These are phyloP conservation scores for Opeltia flavorubescens DNA, from an alignment of 495 filamentous ascomycete species.

Conservation along the genomic window DNA sequence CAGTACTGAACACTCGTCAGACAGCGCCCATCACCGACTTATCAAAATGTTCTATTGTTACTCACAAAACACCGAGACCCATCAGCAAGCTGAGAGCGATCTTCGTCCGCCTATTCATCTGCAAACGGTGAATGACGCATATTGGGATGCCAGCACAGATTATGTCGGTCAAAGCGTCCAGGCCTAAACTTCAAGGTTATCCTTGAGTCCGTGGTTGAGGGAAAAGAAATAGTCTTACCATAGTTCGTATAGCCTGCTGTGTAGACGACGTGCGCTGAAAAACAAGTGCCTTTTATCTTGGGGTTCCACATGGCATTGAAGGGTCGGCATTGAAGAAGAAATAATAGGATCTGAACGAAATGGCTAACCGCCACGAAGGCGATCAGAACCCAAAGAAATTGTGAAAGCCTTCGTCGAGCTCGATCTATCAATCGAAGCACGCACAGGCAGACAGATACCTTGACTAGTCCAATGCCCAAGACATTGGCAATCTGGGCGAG, in stretches of 20 bases:
- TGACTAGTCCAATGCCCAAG: constrained; percentile 16
- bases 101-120: constrained; percentile 14
- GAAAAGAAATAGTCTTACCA: background rate
- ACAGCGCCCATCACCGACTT: too few species aligned
- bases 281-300: constrained; percentile 8
- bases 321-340: constrained; percentile 16
- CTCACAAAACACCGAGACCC: constrained; percentile 13
- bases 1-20: constrained; percentile 2
- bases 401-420: constrained; percentile 4
- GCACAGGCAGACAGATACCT: constrained; percentile 16
- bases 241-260: constrained; percentile 15
- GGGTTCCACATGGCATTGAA: constrained; percentile 15
- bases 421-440: constrained; percentile 14
- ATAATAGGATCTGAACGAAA: constrained; percentile 11
- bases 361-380: constrained; percentile 12
- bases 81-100: constrained; percentile 13
- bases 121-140: constrained; percentile 11
- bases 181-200: background rate
- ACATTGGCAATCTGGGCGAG: constrained; percentile 14
- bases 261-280: constrained; percentile 12
- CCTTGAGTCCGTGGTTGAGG: background rate
- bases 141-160: constrained; percentile 15
- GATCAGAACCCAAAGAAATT: constrained; percentile 13
- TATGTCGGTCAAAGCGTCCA: constrained; percentile 16
- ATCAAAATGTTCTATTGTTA: background rate